Percentiles rank a stretch among this genome's conserved stretches.
Evolutionary conservation across 768 basidiomycete genomes (phyloP).

Genomic region (Suillus clintonianus): DNA sequence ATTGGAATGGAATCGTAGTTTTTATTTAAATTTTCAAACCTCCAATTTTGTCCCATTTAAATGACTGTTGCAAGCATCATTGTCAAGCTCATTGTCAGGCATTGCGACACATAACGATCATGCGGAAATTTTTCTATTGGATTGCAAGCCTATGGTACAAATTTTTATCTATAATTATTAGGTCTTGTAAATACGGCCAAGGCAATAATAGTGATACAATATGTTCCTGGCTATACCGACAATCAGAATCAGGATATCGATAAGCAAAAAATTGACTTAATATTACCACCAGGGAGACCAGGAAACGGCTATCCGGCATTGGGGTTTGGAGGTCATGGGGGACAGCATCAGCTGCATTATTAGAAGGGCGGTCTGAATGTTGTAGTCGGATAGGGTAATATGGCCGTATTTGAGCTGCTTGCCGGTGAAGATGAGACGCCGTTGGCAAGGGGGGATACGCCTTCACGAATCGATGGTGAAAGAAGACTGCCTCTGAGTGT

Average conservation of each 20-base stretch:
- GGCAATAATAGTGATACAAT: neutral
- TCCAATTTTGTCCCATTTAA: neutral
- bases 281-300: neutral
- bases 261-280: neutral
- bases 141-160: neutral
- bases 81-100: neutral
- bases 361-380: no score
- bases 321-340: no score
- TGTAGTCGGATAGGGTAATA: no score
- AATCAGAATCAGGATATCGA: neutral
- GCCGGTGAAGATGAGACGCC: neutral
- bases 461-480: no score
- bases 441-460: neutral
- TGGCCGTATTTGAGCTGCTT: no score
- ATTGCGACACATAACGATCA: neutral
- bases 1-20: no score
- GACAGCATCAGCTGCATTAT: no score
- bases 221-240: neutral
- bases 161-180: neutral
- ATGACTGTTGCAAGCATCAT: neutral
- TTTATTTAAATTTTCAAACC: neutral
- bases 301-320: no score
- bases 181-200: neutral
- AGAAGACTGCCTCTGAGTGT: conserved; percentile 36
- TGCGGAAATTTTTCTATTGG: neutral